Evolutionary conservation across 78 protist genomes (phyloP).

Genomic region (Dictyostelium firmibasis): DNA sequence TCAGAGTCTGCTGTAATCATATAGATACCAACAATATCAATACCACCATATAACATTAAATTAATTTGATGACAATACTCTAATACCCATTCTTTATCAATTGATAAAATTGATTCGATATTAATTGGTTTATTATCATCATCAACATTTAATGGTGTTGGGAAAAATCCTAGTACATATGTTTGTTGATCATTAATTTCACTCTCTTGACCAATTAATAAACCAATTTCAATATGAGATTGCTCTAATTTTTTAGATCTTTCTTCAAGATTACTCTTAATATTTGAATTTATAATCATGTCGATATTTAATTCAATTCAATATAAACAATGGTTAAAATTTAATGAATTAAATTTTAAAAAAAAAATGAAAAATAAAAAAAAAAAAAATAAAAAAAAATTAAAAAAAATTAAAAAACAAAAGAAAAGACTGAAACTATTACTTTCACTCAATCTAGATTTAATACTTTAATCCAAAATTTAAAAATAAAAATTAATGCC

Average conservation of each 20-base stretch:
- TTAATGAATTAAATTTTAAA: no score
- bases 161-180: neutral
- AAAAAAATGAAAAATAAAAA: no score
- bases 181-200: neutral
- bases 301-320: no score
- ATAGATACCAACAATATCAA: constrained; percentile 9
- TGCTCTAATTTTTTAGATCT: neutral
- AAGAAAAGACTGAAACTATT: no score
- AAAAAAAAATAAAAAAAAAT: no score
- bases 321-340: no score
- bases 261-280: neutral
- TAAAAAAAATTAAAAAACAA: no score
- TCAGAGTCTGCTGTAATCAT: neutral
- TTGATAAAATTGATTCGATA: neutral
- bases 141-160: neutral
- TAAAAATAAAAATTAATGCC: no score
- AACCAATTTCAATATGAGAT: neutral
- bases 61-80: constrained; percentile 16
- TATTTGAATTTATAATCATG: neutral
- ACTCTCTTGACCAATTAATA: constrained; percentile 14
- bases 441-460: no score
- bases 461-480: no score
- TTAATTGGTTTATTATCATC: neutral
- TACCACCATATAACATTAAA: constrained; percentile 43
- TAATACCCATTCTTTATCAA: constrained; percentile 30